phyloP scores from a whole-genome alignment of 495 filamentous ascomycete species.

The Daldinia vernicosa region DNA sequence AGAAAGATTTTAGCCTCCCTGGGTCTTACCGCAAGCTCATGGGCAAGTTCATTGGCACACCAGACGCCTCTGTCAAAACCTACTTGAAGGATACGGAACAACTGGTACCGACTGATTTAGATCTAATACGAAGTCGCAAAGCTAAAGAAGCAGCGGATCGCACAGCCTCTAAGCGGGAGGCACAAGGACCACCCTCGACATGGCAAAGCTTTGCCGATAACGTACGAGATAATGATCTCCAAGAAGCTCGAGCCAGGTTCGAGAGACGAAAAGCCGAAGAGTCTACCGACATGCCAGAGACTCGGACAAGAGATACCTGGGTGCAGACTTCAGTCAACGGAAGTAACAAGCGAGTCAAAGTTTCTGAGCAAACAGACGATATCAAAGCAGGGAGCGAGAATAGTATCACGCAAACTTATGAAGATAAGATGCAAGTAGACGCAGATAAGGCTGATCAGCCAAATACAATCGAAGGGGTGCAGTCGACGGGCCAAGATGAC shows the following conservation, averaged over 20 bases:
- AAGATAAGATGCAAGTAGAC: constrained; percentile 24
- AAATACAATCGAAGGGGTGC: constrained; percentile 6
- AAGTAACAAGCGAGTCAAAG: constrained; percentile 55
- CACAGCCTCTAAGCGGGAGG: constrained; percentile 8
- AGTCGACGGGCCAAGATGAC: constrained; percentile 11
- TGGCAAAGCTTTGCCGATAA: constrained; percentile 42
- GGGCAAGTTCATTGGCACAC: constrained; percentile 65
- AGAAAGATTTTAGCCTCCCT: constrained; percentile 87
- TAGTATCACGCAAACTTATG: constrained; percentile 16
- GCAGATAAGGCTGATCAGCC: constrained; percentile 6
- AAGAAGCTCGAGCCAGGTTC: constrained; percentile 25
- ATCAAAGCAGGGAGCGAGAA: constrained; percentile 29
- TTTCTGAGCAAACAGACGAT: constrained; percentile 45
- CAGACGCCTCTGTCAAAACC: constrained; percentile 70
- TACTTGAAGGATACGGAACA: constrained; percentile 81
- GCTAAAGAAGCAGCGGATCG: constrained; percentile 36
- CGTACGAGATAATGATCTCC: constrained; percentile 30
- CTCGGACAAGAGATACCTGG: constrained; percentile 44
- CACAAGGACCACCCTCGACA: constrained; percentile 7
- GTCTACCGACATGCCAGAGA: constrained; percentile 23
- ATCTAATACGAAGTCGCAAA: constrained; percentile 52
- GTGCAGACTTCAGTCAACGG: constrained; percentile 49
- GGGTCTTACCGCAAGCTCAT: constrained; percentile 88
- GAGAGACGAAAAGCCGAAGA: constrained; percentile 44
- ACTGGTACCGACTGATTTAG: constrained; percentile 85